Conservation (phyloP, 208 protist genomes). For the Herpetomonas tarakana region DNA sequence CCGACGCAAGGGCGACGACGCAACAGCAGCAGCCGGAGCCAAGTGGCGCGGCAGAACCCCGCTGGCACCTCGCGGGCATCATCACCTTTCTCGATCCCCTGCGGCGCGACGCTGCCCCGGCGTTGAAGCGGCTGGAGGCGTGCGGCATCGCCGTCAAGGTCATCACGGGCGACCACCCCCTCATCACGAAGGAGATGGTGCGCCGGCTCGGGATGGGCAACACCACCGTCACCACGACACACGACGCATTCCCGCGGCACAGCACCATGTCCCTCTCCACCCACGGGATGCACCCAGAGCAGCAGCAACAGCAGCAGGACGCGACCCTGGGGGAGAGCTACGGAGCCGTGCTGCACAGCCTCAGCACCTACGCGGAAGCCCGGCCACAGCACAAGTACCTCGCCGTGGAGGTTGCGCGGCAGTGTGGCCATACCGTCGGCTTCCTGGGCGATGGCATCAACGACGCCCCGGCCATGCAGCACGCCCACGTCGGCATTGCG, state of each 20-base stretch:
- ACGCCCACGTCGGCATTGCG: slow-evolving; percentile 93
- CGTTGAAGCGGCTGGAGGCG: slow-evolving; percentile 38
- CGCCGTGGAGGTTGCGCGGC: slow-evolving; percentile 81
- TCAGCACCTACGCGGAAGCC: slow-evolving; percentile 80
- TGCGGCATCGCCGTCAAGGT: slow-evolving; percentile 89
- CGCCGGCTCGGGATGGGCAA: slow-evolving; percentile 77
- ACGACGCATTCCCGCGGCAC: background rate
- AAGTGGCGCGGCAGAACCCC: too few relatives aligned
- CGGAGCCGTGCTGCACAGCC: slow-evolving; percentile 18
- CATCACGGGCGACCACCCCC: slow-evolving; percentile 82
- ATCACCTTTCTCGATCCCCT: slow-evolving; percentile 89
- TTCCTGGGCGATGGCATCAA: slow-evolving; percentile 97
- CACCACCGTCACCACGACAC: slow-evolving; percentile 36
- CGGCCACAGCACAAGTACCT: slow-evolving; percentile 48
- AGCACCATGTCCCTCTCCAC: background rate
- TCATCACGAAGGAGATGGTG: slow-evolving; percentile 86
- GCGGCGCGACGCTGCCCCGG: slow-evolving; percentile 24
- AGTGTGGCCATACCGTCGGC: slow-evolving; percentile 67
- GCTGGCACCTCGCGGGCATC: slow-evolving; percentile 70
- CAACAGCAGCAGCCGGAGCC: too few relatives aligned
- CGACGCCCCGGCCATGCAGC: slow-evolving; percentile 92
- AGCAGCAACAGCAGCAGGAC: slow-evolving; percentile 13
- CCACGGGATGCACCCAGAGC: background rate
- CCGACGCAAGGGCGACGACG: slow-evolving; percentile 1
- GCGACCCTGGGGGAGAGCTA: slow-evolving; percentile 23